Evolutionary conservation across 2,329 filamentous ascomycete genomes (phyloP), one percentile per base, ranked within the genome.

Genomic region (Aspergillus ochraceus): DNA sequence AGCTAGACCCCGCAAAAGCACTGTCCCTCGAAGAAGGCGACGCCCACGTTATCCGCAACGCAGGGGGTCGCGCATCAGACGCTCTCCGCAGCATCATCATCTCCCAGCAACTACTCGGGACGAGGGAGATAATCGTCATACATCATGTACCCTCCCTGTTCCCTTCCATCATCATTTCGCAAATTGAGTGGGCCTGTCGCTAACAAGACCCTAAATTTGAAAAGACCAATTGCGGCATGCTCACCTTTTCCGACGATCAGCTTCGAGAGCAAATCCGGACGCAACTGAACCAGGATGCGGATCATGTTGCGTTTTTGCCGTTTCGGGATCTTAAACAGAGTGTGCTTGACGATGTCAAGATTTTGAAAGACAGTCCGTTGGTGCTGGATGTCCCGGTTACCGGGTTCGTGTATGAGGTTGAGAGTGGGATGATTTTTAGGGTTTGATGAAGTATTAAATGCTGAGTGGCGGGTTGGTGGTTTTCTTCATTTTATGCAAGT

Each of bases 381-480:
- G 80, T 93, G 5, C 79, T 87, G 20, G 80, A 87, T 20, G 82
- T 90, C 3, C 76, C 77, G 0, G 81, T 93, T 50, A 89, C 84
- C 6, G 90, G 90, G 0, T 94, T 90, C 85, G 77, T 93, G 2
- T 93, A 92, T 76, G 87, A 92, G 68, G 88, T 93, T 47, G 86
- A 90, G 79, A 91, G 85, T 1, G 90, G 90, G 0, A 87, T 80
- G 73, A 81, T 83, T 52, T 81, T 77, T 3, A 63, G 49, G 12
- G 54, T 64, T 36, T 36, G 26, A 29, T 1, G 26, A 29, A 8
- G 26, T 6, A 9, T 29, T 29, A 24, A 2, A 29, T 29, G 2
- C 26, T 29, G 8, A 1, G 6, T 9, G 2, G 26, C 9, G 26
- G 26, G 26, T 29, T 29, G 26, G 6, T 9, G 8, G 26, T 29